These are phyloP conservation scores for Heliosperma pusillum DNA, from an alignment of 148 eudicot genomes.

Conservation along the genomic window DNA sequence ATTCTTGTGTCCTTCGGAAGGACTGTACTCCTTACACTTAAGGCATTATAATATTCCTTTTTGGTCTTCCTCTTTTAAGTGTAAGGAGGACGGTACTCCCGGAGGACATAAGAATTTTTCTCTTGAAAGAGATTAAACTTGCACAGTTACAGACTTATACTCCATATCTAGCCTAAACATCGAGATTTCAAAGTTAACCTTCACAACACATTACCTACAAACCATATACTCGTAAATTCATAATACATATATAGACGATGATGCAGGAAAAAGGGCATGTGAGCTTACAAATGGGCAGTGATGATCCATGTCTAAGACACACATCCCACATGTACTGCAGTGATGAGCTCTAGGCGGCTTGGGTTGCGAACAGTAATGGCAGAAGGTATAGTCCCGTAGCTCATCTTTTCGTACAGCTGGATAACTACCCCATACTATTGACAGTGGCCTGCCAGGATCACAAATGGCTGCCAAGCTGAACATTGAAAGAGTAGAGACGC, in stretches of 20 bases:
- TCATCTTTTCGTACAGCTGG: conserved; percentile 77
- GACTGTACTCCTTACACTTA: no score
- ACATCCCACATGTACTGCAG: conserved; percentile 85
- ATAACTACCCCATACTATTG: conserved; percentile 76
- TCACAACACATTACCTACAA: background rate
- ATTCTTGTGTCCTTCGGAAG: no score
- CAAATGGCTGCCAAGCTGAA: conserved; percentile 65
- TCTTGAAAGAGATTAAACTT: no score
- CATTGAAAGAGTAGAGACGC: conserved; percentile 52
- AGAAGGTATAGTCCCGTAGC: conserved; percentile 70
- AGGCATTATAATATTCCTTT: no score
- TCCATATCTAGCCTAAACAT: no score
- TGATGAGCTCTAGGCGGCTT: conserved; percentile 90
- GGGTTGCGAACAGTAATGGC: conserved; percentile 78
- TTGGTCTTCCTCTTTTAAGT: no score
- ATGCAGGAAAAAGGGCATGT: background rate
- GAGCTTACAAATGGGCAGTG: conserved; percentile 98
- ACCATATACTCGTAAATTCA: no score
- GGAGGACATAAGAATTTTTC: no score
- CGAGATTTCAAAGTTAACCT: no score
- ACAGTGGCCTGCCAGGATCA: conserved; percentile 70
- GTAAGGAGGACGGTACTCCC: no score
- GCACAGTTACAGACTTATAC: no score
- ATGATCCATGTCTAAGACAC: conserved; percentile 97
- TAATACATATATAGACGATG: background rate